A percentile compares a stretch with the other conserved stretches of the same genome.
These are phyloP conservation scores for Solanum lignicaule DNA, from an alignment of 257 asterid species.

Conservation along the genomic window DNA sequence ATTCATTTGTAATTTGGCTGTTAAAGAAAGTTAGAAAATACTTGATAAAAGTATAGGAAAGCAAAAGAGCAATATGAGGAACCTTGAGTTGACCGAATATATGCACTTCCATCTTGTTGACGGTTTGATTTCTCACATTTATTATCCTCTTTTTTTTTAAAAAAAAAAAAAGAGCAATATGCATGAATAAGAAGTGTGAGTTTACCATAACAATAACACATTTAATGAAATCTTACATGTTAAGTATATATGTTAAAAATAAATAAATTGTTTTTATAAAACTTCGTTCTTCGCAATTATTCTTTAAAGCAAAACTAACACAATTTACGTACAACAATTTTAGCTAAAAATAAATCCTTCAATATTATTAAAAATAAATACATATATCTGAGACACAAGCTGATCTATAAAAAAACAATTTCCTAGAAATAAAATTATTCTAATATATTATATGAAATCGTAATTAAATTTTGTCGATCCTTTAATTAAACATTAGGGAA, in stretches of 20 bases:
- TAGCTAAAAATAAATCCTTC: neutral
- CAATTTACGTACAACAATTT: neutral
- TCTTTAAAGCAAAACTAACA: neutral
- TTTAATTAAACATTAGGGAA: neutral
- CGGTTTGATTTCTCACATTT: rapidly evolving
- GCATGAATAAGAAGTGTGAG: neutral
- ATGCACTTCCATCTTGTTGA: rapidly evolving
- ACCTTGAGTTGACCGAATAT: neutral
- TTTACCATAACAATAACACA: neutral
- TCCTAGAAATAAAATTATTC: neutral
- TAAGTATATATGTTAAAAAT: neutral
- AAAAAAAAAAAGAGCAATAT: neutral
- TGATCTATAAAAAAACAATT: neutral
- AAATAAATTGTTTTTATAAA: too few relatives aligned
- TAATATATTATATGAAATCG: neutral
- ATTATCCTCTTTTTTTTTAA: rapidly evolving
- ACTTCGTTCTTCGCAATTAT: neutral
- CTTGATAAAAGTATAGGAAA: neutral
- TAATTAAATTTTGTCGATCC: neutral
- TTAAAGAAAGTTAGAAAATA: neutral
- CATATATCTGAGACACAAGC: neutral
- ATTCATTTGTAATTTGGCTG: neutral
- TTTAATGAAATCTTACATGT: neutral
- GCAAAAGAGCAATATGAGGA: neutral
- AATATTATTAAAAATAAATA: neutral